These are phyloP conservation scores for Fusarium gaditjirri DNA, from an alignment of 2,329 filamentous ascomycete genomes.

Conservation along the genomic window DNA sequence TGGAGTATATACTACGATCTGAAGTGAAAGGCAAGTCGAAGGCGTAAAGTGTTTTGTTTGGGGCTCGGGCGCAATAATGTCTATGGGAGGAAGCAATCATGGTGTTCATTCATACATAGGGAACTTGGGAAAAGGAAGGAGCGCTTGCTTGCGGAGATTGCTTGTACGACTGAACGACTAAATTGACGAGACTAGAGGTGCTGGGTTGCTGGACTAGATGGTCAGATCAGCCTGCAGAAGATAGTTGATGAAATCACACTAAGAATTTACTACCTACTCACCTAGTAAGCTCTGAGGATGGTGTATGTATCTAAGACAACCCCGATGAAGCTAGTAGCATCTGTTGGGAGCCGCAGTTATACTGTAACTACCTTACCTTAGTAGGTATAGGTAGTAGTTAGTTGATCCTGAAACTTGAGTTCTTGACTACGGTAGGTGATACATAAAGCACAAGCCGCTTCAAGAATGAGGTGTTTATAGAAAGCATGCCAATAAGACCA, in stretches of 20 bases:
- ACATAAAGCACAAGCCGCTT: background rate
- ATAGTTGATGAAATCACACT: slow-evolving; percentile 11
- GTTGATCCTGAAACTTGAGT: slow-evolving; percentile 16
- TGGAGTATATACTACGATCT: slow-evolving; percentile 43
- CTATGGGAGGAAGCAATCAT: slow-evolving; percentile 7
- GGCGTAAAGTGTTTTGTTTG: slow-evolving; percentile 19
- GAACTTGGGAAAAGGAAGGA: background rate
- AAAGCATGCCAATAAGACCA: background rate
- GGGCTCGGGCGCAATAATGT: slow-evolving; percentile 4
- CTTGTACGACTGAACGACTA: slow-evolving; percentile 20
- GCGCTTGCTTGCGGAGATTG: slow-evolving; percentile 18
- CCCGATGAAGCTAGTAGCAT: slow-evolving; percentile 32
- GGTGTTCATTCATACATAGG: background rate
- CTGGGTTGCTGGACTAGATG: slow-evolving; percentile 10
- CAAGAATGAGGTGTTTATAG: background rate
- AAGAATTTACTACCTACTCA: background rate
- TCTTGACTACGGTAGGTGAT: background rate
- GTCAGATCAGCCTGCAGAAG: background rate
- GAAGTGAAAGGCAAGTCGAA: slow-evolving; percentile 44
- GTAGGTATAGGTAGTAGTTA: background rate
- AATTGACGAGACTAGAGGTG: slow-evolving; percentile 10
- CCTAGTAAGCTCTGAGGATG: slow-evolving; percentile 2
- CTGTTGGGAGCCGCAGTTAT: slow-evolving; percentile 19
- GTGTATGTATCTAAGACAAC: slow-evolving; percentile 24
- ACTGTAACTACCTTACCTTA: background rate